Evolutionary conservation across 1,284 basidiomycete species (phyloP), one percentile per base, ranked within the genome.

Genomic region (Irpex lacteus): DNA sequence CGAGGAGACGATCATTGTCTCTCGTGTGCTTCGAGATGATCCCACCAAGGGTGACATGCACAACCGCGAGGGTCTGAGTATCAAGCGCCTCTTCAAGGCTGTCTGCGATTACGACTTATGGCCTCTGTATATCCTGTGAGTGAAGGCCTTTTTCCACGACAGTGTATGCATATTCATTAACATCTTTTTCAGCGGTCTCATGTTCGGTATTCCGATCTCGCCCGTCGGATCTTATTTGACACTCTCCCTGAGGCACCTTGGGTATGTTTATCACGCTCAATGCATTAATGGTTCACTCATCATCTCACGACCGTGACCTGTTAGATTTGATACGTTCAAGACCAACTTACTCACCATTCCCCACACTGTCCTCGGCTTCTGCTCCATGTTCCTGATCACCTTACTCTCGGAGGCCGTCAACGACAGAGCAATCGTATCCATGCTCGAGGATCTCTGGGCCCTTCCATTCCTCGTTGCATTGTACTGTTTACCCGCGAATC

Each of bases 11-110:
- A 63, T 65, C 49, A 59, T 63, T 21, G 65, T 67, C 7, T 63
- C 59, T 37, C 66, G 63, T 34, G 61, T 65, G 4, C 59, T 69
- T 26, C 60, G 65, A 5, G 63, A 65, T 37, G 63, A 65, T 47
- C 66, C 64, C 18, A 60, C 60, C 7, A 67, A 65, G 50, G 65
- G 63, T n/a, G 63, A 64, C 44, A 91, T 91, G 89, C 88, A 91
- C 75, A 92, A 92, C 68, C 84, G 90, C 47, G 84, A 92, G 72
- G 85, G 85, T 0, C 71, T 91, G 9, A 78, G 80, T 0, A 49
- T 81, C 4, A 80, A 77, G 67, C 80, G 76, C 85, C 18, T 71
- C 85, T 77, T 83, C 73, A 62, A 69, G 70, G 63, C 66, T 26
- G 21, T 68, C 62, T 67, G 65, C 70, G 69, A 71, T 65, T 72